Base-by-base conservation (phyloP, 2,329 filamentous ascomycete genomes). In the Amauroascus niger region DNA sequence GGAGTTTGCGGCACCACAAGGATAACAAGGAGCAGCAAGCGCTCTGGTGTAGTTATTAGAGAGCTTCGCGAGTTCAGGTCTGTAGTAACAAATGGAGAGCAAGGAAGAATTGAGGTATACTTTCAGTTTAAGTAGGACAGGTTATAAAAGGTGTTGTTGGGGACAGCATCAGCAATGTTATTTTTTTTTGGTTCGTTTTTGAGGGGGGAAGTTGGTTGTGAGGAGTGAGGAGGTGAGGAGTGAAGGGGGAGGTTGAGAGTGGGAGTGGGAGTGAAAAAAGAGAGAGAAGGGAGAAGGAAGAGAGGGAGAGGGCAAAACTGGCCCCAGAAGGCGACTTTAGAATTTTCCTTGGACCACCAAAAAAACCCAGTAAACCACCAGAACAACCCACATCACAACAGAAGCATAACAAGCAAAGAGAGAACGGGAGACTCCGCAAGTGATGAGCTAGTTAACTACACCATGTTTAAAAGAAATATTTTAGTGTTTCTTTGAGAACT, bases 321-420 rank as follows among this genome's bases (percentile, higher is more conserved):
- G 24, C 26, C n/a, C n/a, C n/a, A n/a, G 35, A 35, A 13, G 51
- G 44, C 44, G 32, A 53, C 26, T 47, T 48, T 43, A 41, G 51
- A 53, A 48, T 48, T 53, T 53, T 53, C 47, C 47, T n/a, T 53
- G 51, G 22, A 37, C 44, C 51, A 22, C 51, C 37, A 49, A 43
- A 14, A 39, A 48, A 28, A 11, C 20, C 18, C 11, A 16, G 24
- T 26, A 22, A 22, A 28, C 41, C 41, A 2, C 41, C 22, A 45
- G 40, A 20, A 26, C 8, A 43, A 16, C 14, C 24, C 24, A 16
- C 41, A 45, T 45, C 6, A n/a, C 14, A 22, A 22, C n/a, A n/a
- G n/a, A n/a, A n/a, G n/a, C n/a, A n/a, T n/a, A n/a, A n/a, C n/a
- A n/a, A n/a, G n/a, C n/a, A n/a, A n/a, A n/a, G n/a, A n/a, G n/a